Base-by-base conservation (phyloP, 2,329 filamentous ascomycete species). In the Sclerotinia nivalis region DNA sequence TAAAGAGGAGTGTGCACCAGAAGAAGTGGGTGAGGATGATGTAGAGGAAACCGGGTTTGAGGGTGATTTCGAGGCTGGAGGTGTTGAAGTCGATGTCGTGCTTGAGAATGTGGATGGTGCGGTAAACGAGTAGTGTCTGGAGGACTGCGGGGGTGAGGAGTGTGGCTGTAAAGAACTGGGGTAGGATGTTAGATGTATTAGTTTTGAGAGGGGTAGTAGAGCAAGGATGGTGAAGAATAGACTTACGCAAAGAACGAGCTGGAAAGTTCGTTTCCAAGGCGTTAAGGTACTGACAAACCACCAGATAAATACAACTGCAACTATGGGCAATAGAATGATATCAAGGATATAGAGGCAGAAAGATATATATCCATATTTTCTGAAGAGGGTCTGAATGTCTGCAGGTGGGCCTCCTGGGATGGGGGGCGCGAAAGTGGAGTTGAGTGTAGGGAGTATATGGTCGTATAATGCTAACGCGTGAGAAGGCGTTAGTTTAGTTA, bases 191-290 rank as follows among this genome's bases (percentile, higher is more conserved):
- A 54, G 61, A 2, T 40, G 22, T 22, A 43, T 1, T 52, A 4
- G 7, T 10, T 65, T 22, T 13, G n/a, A 13, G 34, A 43, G n/a
- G 9, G 9, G 10, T 25, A 52, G 34, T 13, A 12, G 18, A 20
- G 31, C n/a, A 9, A 20, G 28, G 13, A 0, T 37, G 31, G 28
- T n/a, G 20, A 37, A 20, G 4, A 50, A 15, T 25, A 5, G n/a
- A 52, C 61, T 52, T 65, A 52, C 61, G 34, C 47, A 65, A 28
- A 65, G 61, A 52, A 65, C 49, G 22, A n/a, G 22, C 15, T 47
- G 40, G 49, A 65, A 65, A 4, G 47, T 65, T 28, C 47, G 47
- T 18, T 52, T 65, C 61, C 47, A 54, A 4, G 61, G 61, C 2
- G n/a, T 65, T 0, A 52, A 4, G 15, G 61, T 65, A 13, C 31